phyloP scores from a whole-genome alignment of 2,329 filamentous ascomycete genomes.

The Fusarium udum region DNA sequence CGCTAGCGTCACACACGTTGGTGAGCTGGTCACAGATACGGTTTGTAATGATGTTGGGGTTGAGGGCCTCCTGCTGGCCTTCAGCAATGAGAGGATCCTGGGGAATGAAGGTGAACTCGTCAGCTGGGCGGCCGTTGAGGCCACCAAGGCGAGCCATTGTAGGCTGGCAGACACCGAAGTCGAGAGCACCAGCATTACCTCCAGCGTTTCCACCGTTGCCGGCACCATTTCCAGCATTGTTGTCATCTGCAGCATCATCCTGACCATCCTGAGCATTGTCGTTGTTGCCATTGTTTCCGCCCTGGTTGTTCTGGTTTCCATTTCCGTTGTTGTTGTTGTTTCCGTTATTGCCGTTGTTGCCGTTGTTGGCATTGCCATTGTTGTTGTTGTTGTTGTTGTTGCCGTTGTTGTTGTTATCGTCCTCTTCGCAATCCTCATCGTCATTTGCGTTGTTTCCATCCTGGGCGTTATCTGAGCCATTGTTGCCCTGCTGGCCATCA shows the following conservation, averaged over 20 bases:
- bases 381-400: neutral
- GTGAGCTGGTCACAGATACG: slow-evolving; percentile 74
- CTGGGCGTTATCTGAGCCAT: neutral
- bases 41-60: slow-evolving; percentile 79
- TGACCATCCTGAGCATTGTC: neutral
- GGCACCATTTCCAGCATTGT: neutral
- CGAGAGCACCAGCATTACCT: slow-evolving; percentile 46
- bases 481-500: neutral
- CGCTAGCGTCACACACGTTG: slow-evolving; percentile 72
- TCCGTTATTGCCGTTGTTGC: neutral
- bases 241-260: neutral
- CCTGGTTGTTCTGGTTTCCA: slow-evolving; percentile 1
- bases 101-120: slow-evolving; percentile 75
- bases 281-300: neutral
- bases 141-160: slow-evolving; percentile 69
- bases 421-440: neutral
- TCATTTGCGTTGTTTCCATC: neutral
- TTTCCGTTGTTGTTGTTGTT: neutral
- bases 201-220: slow-evolving; percentile 29
- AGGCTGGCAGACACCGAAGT: slow-evolving; percentile 65
- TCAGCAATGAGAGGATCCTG: slow-evolving; percentile 68
- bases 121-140: slow-evolving; percentile 62
- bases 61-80: slow-evolving; percentile 71
- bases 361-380: neutral
- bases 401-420: neutral